Conservation (phyloP, 1,139 yeast species). For the Candida sojae region DNA sequence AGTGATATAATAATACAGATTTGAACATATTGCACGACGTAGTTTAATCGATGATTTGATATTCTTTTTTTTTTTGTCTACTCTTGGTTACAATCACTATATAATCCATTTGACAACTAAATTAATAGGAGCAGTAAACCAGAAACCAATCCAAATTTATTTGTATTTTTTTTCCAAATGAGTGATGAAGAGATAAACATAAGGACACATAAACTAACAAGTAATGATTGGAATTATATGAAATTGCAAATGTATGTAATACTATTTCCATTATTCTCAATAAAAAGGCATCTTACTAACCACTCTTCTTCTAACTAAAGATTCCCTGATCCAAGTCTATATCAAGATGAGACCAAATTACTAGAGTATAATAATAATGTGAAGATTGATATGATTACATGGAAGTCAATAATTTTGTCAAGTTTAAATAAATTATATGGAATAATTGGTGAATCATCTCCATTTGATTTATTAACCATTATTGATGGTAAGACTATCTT, state of each 20-base stretch:
- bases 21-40: not conserved
- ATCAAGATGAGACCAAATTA: constrained; percentile 1
- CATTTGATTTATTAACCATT: constrained; percentile 26
- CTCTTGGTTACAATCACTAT: no score
- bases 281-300: not conserved
- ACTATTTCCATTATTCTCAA: not conserved
- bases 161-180: not conserved
- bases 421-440: constrained; percentile 35
- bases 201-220: not conserved
- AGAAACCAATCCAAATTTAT: no score
- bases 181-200: not conserved
- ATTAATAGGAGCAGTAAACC: not conserved
- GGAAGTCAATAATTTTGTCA: constrained; percentile 31
- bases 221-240: constrained; percentile 9
- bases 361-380: not conserved
- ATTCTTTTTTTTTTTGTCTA: not conserved
- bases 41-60: not conserved
- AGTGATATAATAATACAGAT: constrained; percentile 15
- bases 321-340: constrained; percentile 8
- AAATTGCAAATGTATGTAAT: constrained; percentile 12
- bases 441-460: constrained; percentile 36
- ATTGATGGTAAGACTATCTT: constrained; percentile 16
- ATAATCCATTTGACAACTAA: no score
- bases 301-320: not conserved
- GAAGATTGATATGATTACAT: constrained; percentile 27